phyloP scores from a whole-genome alignment of 495 filamentous ascomycete genomes.

The Hyaloscypha hepaticicola region DNA sequence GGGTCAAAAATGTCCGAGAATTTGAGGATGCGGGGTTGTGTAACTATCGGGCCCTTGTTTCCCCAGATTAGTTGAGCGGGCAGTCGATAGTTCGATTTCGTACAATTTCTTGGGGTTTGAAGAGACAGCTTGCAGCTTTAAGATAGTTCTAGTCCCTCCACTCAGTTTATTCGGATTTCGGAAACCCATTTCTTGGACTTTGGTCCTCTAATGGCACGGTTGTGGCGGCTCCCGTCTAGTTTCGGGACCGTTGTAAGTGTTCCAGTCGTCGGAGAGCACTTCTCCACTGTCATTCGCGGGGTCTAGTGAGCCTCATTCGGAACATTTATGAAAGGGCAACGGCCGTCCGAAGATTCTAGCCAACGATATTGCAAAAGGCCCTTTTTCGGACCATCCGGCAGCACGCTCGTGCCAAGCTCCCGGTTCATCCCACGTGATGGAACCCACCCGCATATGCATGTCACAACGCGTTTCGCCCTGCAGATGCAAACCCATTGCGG shows the following conservation, averaged over 20 bases:
- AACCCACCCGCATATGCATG: not conserved
- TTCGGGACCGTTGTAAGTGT: not conserved
- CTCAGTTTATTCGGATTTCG: too few species aligned
- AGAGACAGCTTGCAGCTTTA: too few species aligned
- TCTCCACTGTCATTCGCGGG: conserved; percentile 1
- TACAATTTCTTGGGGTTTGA: too few species aligned
- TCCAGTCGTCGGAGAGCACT: not conserved
- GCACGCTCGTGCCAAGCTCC: not conserved
- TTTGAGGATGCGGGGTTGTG: not conserved
- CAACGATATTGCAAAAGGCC: not conserved
- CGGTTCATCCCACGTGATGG: not conserved
- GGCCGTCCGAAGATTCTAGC: not conserved
- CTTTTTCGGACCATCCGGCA: not conserved
- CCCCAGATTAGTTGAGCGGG: not conserved
- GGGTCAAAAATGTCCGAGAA: not conserved
- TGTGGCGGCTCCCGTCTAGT: not conserved
- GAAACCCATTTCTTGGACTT: too few species aligned
- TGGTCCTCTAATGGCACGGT: too few species aligned
- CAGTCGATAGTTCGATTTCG: too few species aligned
- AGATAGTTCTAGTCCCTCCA: too few species aligned
- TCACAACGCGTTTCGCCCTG: not conserved
- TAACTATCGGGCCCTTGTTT: not conserved
- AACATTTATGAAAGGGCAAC: not conserved
- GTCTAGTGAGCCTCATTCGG: conserved; percentile 1
- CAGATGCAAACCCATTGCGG: not conserved